A percentile compares a stretch with the other conserved stretches of the same genome.
Evolutionary conservation across 2,329 filamentous ascomycete species (phyloP).

Genomic region (Dryadomyces quercus-mongolicae): DNA sequence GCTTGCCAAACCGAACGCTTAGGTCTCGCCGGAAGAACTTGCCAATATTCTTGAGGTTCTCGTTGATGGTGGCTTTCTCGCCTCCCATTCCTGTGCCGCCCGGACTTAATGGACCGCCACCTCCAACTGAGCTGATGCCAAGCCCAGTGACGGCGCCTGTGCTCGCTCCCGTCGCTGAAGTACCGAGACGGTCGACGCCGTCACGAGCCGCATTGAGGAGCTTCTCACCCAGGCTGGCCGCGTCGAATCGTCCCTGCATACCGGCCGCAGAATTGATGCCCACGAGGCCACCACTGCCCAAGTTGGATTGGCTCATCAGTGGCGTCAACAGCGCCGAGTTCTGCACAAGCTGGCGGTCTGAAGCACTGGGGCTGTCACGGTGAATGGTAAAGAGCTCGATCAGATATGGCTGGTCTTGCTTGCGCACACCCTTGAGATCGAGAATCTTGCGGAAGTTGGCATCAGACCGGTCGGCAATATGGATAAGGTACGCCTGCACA

Average conservation of each 20-base stretch:
- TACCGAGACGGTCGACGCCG: conserved; percentile 66
- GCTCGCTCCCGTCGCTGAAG: conserved; percentile 17
- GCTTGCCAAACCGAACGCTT: conserved; percentile 59
- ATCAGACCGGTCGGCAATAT: conserved; percentile 88
- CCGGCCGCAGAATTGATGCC: conserved; percentile 16
- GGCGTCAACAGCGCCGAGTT: conserved; percentile 60
- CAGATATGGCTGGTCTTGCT: conserved; percentile 68
- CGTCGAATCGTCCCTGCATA: conserved; percentile 25
- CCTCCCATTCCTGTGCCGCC: conserved; percentile 16
- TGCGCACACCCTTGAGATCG: conserved; percentile 85
- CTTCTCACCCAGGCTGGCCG: conserved; percentile 58
- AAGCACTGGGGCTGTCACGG: conserved; percentile 56
- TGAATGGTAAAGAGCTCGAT: conserved; percentile 75
- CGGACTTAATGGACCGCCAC: conserved; percentile 10
- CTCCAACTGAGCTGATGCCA: conserved; percentile 12
- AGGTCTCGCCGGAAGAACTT: conserved; percentile 90
- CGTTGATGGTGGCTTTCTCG: conserved; percentile 60
- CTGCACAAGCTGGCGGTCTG: conserved; percentile 55
- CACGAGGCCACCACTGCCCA: conserved; percentile 27
- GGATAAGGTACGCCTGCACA: conserved; percentile 94
- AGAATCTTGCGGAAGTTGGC: conserved; percentile 93
- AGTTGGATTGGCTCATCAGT: conserved; percentile 37
- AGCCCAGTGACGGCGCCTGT: conserved; percentile 16
- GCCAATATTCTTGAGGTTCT: conserved; percentile 89
- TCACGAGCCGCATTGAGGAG: conserved; percentile 80